Base-by-base conservation (phyloP, 495 filamentous ascomycete genomes). In the Xylaria scruposa region DNA sequence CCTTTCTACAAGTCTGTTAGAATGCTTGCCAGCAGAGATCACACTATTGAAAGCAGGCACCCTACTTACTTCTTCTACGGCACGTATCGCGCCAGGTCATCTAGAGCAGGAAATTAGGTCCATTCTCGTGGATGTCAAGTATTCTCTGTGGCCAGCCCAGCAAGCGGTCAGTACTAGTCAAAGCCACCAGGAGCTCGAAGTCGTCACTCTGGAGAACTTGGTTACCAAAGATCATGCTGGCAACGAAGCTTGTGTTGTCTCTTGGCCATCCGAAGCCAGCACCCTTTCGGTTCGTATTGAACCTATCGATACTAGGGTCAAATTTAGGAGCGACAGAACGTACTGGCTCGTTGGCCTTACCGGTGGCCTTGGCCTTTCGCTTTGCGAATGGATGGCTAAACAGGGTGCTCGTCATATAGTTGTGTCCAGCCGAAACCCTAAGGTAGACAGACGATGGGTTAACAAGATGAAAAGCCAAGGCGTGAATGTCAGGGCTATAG, bases 281-380 rank as follows among this genome's bases (percentile, higher is more conserved):
- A 47, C 44, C 44, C 12, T 21, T 33, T 36, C 62, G 5, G 40
- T 63, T n/a, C 17, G 47, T 4, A 21, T 56, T 33, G 10, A 54
- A 44, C 31, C 49, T 26, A 40, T 67, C 9, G 17, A 54, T 26
- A 7, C 65, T 1, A 38, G 10, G 19, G 21, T 56, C 3, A 24
- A 17, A 5, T 83, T 83, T 65, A 42, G 36, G 2, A 24, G 26
- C 9, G 72, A 82, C 38, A 84, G 81, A 66, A 87, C 88, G 0
- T 91, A 91, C 66, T 79, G 81, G 75, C 79, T 91, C 0, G 79
- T 85, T 44, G 89, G 89, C 1, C 75, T 89, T 0, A 85, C 82
- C 4, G 84, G 86, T 6, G 78, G 79, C 9, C 75, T 90, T 5
- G 89, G 87, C 5, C 71, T 78, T 10, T 85, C 87, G 0, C 74